phyloP scores from a whole-genome alignment of 352 stramenopile species.

The Phytophthora cactorum region DNA sequence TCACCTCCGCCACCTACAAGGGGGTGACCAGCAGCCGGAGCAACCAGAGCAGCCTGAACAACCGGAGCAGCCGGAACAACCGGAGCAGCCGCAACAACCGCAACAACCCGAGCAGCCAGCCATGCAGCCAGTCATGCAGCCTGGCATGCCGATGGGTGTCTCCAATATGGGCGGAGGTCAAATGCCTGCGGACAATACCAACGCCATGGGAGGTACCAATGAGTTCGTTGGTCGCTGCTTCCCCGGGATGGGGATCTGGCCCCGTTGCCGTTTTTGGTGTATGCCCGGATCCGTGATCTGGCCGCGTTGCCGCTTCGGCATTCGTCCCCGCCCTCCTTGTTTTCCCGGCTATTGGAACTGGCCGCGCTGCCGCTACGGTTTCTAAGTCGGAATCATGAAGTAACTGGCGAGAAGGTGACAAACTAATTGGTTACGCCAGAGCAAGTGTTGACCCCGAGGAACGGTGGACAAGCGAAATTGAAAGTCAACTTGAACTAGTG shows the following conservation, averaged over 20 bases:
- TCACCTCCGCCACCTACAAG: conserved; percentile 24
- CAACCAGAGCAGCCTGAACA: conserved; percentile 9
- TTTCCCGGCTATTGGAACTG: conserved; percentile 13
- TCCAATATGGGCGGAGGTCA: conserved; percentile 1
- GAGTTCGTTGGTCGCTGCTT: conserved; percentile 16
- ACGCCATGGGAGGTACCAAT: conserved; percentile 1
- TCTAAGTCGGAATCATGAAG: background rate
- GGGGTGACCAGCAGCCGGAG: conserved; percentile 11
- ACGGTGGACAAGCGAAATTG: background rate
- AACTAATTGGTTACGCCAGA: background rate
- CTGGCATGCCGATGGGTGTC: background rate
- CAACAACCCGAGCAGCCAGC: background rate
- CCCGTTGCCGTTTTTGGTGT: conserved; percentile 23
- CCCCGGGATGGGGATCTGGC: conserved; percentile 12
- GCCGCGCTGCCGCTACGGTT: conserved; percentile 10
- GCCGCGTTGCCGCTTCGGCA: conserved; percentile 26
- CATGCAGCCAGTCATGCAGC: background rate
- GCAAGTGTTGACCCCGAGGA: background rate
- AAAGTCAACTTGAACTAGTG: conserved; percentile 6
- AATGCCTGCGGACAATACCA: background rate
- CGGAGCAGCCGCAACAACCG: too few relatives aligned
- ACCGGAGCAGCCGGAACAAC: background rate
- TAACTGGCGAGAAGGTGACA: background rate
- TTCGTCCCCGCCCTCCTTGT: background rate
- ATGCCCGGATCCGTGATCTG: conserved; percentile 18